Evolutionary conservation across 2,329 filamentous ascomycete genomes (phyloP), one percentile per base, ranked within the genome.

Genomic region (Mycosphaerella sp.): DNA sequence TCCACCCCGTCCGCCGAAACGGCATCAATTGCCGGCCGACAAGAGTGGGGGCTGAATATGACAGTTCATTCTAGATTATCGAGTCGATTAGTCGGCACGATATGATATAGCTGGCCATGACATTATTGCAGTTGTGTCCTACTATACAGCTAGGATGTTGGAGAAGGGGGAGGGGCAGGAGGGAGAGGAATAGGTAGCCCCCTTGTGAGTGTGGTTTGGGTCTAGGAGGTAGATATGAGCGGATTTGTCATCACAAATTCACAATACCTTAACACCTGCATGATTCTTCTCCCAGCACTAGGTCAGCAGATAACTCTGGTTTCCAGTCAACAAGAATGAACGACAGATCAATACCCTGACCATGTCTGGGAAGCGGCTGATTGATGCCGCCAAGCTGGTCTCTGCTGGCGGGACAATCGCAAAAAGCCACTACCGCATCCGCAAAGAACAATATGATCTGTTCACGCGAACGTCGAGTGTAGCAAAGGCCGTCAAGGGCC

Each of bases 401-500:
- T 70, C 80, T 68, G 75, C 74, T 57, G 71, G 73, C 49, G 68
- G 68, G 59, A 68, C 72, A 34, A 65, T 78, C 57, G 74, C 73
- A 6, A 72, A 72, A 59, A 72, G 82, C 68, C 83, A 85, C 66
- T 69, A 82, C 53, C 73, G 72, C 41, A 76, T 85, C 46, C 81
- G 82, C 21, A 74, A 77, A 51, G 76, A 78, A 51, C 83, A 87
- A 67, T 73, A 84, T 62, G 80, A 85, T 66, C 69, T 81, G 45
- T 86, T 80, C 69, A 81, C 73, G 47, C 76, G 79, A 60, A 86
- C 84, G 0, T 87, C 84, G 2, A 81, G 80, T 31, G 69, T 87
- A 45, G 80, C 81, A 29, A 83, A 80, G 66, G 79, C 80, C 11
- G 74, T 85, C 53, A 82, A 82, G 67, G 75, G 67, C 48, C 82